Percentiles rank a stretch among this genome's conserved stretches.
Conservation (phyloP, 768 basidiomycete species). For the Rubroboletus satanas region DNA sequence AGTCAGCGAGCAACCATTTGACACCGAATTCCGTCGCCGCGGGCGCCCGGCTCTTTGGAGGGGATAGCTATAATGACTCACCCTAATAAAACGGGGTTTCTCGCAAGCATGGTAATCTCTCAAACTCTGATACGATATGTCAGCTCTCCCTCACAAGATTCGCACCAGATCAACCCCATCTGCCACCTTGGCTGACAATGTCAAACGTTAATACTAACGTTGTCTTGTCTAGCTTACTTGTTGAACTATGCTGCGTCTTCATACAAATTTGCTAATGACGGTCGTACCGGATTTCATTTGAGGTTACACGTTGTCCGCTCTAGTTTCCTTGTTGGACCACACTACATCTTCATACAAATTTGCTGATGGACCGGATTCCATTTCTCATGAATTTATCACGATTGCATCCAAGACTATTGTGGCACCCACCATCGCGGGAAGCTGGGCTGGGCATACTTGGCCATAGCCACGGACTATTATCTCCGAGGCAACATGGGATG, state of each 20-base stretch:
- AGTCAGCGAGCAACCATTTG: neutral
- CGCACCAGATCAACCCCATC: neutral
- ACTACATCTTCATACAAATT: neutral
- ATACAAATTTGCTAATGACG: neutral
- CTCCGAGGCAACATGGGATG: neutral
- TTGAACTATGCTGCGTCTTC: neutral
- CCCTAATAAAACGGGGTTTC: neutral
- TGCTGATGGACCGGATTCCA: neutral
- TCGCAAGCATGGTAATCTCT: neutral
- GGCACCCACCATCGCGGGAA: neutral
- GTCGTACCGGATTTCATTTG: neutral
- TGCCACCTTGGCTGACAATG: neutral
- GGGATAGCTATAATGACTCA: neutral
- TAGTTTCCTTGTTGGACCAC: neutral
- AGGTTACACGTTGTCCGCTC: neutral
- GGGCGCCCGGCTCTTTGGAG: neutral
- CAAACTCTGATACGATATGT: neutral
- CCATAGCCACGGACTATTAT: neutral
- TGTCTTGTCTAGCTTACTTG: constrained; percentile 1
- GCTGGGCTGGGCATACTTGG: neutral
- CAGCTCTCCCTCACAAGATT: neutral
- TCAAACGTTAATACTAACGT: constrained; percentile 10
- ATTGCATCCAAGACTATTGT: neutral
- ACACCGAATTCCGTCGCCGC: neutral
- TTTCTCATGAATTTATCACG: neutral